phyloP scores from a whole-genome alignment of 202 grass and related monocot species.

The Tripidium arundinaceum region DNA sequence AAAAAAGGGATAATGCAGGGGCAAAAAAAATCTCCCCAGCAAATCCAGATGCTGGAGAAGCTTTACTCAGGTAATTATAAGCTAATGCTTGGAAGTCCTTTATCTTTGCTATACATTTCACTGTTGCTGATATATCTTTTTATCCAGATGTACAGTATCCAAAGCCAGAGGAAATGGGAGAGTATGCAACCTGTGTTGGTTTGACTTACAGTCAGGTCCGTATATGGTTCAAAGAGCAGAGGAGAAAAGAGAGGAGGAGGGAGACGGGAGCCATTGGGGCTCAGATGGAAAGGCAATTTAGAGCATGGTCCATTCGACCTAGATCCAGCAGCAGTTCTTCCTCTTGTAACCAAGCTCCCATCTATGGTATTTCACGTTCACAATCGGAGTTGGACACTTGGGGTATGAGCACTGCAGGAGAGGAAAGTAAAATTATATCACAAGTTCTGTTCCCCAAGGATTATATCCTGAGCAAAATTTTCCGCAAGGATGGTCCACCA shows the following conservation, averaged over 20 bases:
- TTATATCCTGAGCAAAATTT: slow-evolving; percentile 75
- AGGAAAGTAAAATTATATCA: slow-evolving; percentile 39
- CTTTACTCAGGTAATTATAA: slow-evolving; percentile 65
- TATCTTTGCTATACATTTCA: background rate
- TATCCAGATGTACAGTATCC: slow-evolving; percentile 77
- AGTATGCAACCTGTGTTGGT: slow-evolving; percentile 60
- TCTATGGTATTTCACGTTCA: background rate
- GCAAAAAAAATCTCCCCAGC: slow-evolving; percentile 67
- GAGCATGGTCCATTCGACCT: slow-evolving; percentile 35
- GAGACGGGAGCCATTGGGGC: slow-evolving; percentile 32
- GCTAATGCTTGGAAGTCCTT: background rate
- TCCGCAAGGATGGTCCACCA: slow-evolving; percentile 83
- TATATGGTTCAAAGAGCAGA: slow-evolving; percentile 94
- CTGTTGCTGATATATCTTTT: slow-evolving; percentile 6
- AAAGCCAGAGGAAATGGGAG: slow-evolving; percentile 50
- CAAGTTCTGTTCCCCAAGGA: slow-evolving; percentile 78
- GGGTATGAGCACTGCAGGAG: slow-evolving; percentile 34
- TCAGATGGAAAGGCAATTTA: slow-evolving; percentile 30
- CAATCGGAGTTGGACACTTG: slow-evolving; percentile 9
- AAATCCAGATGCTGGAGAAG: slow-evolving; percentile 71
- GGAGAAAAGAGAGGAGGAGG: slow-evolving; percentile 87
- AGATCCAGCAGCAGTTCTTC: slow-evolving; percentile 38
- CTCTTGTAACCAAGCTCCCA: slow-evolving; percentile 20
- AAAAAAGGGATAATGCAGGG: slow-evolving; percentile 41
- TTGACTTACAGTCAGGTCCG: slow-evolving; percentile 79